A percentile compares a stretch with the other conserved stretches of the same genome.
Conservation (phyloP, 106 monocot genomes). For the Phalaenopsis aphrodite region DNA sequence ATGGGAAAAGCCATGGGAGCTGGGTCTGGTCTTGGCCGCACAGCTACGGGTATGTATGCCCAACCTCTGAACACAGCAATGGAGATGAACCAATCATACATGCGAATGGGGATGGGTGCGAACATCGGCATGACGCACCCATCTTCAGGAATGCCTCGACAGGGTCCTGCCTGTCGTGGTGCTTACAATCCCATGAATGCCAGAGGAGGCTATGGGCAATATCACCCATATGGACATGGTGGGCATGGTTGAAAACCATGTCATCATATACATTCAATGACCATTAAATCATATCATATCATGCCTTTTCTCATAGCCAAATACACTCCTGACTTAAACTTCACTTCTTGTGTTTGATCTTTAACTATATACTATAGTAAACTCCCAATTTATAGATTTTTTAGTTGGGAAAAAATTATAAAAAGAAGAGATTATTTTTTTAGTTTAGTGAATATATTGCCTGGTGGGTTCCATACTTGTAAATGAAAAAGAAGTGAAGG, state of each 20-base stretch:
- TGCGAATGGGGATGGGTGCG: constrained; percentile 10
- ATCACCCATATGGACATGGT: constrained; percentile 8
- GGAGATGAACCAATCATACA: neutral
- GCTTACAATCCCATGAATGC: constrained; percentile 7
- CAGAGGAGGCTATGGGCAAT: neutral
- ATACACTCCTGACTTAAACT: no score
- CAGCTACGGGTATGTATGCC: neutral
- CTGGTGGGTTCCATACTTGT: no score
- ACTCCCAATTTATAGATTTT: no score
- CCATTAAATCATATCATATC: neutral
- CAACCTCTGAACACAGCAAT: neutral
- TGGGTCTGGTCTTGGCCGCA: constrained; percentile 26
- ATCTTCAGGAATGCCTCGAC: neutral
- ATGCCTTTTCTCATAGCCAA: no score
- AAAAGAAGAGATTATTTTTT: no score
- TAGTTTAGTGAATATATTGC: no score
- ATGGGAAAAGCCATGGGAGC: constrained; percentile 99
- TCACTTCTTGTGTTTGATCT: no score
- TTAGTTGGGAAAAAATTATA: no score
- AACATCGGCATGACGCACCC: constrained; percentile 6
- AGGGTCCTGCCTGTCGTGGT: neutral
- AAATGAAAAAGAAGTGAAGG: no score
- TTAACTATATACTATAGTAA: no score
- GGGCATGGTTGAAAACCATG: constrained; percentile 9
- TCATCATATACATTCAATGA: neutral